phyloP scores from a whole-genome alignment of 768 basidiomycete species.

The Tylopilus sp. region DNA sequence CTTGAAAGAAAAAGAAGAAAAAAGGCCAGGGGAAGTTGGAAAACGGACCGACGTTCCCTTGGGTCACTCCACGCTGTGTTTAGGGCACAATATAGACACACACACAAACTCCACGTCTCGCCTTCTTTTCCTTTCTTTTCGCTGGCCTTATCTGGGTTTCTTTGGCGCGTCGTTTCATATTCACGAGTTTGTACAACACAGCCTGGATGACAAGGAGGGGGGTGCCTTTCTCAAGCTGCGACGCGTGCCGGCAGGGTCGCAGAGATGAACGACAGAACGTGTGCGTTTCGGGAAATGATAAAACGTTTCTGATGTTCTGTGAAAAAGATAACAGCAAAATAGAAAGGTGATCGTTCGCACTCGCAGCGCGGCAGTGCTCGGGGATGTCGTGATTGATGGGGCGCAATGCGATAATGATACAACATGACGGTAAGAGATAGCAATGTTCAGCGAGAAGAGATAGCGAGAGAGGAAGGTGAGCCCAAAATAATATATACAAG shows the following conservation, averaged over 20 bases:
- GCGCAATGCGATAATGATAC: constrained; percentile 18
- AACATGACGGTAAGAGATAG: constrained; percentile 19
- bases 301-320: constrained; percentile 4
- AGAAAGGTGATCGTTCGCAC: neutral
- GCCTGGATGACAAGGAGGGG: neutral
- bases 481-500: constrained; percentile 14
- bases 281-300: constrained; percentile 11
- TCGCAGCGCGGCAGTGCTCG: neutral
- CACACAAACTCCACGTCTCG: no score
- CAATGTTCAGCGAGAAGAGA: constrained; percentile 1
- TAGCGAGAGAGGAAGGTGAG: neutral
- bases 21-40: no score
- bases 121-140: neutral
- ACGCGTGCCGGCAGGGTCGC: constrained; percentile 16
- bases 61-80: neutral
- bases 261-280: neutral
- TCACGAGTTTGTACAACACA: neutral
- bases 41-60: neutral
- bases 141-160: neutral
- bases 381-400: neutral
- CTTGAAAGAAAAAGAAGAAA: no score
- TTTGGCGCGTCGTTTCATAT: constrained; percentile 6
- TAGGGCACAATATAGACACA: neutral
- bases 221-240: constrained; percentile 2
- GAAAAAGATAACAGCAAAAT: neutral